Base-by-base conservation (phyloP, 495 filamentous ascomycete genomes). In the Aspergillus saccharolyticus region DNA sequence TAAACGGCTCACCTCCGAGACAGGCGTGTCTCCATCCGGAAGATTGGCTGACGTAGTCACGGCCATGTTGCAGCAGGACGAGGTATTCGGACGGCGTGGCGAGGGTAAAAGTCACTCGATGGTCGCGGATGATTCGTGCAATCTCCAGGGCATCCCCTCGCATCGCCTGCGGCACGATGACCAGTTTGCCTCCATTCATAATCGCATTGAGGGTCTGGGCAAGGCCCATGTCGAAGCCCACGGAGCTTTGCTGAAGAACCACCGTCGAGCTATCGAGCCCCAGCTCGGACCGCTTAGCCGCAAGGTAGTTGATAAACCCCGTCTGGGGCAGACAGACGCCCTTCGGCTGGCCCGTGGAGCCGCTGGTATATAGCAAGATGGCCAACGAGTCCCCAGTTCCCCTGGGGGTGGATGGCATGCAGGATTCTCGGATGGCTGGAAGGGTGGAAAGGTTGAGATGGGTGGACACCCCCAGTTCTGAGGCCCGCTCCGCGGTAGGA, bases 291-390 rank as follows among this genome's bases (percentile, higher is more conserved):
- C 42, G 22, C 63, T 28, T 20, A 0, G 50, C 57, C 30, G 70
- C 71, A 19, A 72, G 53, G 0, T 71, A 25, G 44, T 73, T 76
- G 0, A 52, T 46, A 0, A 79, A 45, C 18, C 60, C 52, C 0
- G 45, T 22, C 19, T 78, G 72, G 0, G 25, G 60, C 0, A 76
- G 22, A 0, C 61, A n/a, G 22, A 80, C 71, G 1, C 74, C 74
- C 48, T 76, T 78, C 0, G 73, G 70, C 0, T 15, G 55, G 1
- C 70, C 68, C 0, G 69, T 68, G 1, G 75, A 74, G 4, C 69
- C 67, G 21, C 70, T 70, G 4, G 78, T 77, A 46, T 58, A 72
- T 0, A 82, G 48, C 1, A 82, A 61, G 15, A 53, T 55, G 46
- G 67, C 71, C 60, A 53, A 24, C 5, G n/a, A n/a, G n/a, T n/a